Evolutionary conservation across 768 basidiomycete species (phyloP).

Genomic region (Pisolithus sp.): DNA sequence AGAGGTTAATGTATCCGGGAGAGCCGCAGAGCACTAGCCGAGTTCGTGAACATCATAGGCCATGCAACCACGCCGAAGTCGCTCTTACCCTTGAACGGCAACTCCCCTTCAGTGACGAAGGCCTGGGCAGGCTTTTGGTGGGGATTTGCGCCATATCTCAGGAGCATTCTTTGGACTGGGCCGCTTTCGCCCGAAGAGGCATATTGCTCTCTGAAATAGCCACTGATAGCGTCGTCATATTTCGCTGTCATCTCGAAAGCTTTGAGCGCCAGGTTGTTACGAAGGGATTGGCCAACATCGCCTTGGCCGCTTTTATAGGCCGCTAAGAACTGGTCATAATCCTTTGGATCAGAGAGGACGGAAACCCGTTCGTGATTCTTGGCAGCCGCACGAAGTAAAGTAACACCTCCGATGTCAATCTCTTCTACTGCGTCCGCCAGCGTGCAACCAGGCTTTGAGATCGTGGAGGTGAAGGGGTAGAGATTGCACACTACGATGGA

Average conservation of each 20-base stretch:
- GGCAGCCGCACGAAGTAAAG: constrained; percentile 92
- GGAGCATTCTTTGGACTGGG: constrained; percentile 72
- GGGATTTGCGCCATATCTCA: constrained; percentile 96
- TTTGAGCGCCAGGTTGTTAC: constrained; percentile 84
- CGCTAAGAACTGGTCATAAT: constrained; percentile 77
- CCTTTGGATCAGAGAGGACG: constrained; percentile 81
- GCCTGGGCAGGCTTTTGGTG: constrained; percentile 99
- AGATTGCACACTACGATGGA: constrained; percentile 98
- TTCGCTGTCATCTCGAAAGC: constrained; percentile 95
- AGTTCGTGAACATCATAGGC: constrained; percentile 1
- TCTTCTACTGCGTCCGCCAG: constrained; percentile 93
- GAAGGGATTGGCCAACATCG: constrained; percentile 61
- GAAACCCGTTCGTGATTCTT: constrained; percentile 96
- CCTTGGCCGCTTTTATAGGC: constrained; percentile 74
- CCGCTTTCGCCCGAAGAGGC: constrained; percentile 77
- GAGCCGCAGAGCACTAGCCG: constrained; percentile 78
- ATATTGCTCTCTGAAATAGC: constrained; percentile 95
- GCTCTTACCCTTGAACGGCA: constrained; percentile 84
- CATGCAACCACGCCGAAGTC: not conserved
- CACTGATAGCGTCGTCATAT: constrained; percentile 94
- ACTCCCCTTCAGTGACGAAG: constrained; percentile 77
- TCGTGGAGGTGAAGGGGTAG: constrained; percentile 92
- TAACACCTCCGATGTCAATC: constrained; percentile 98
- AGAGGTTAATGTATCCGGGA: constrained; percentile 96
- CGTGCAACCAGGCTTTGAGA: constrained; percentile 82